Base-by-base conservation (phyloP, 2,329 filamentous ascomycete species). In the Colletotrichum destructivum region DNA sequence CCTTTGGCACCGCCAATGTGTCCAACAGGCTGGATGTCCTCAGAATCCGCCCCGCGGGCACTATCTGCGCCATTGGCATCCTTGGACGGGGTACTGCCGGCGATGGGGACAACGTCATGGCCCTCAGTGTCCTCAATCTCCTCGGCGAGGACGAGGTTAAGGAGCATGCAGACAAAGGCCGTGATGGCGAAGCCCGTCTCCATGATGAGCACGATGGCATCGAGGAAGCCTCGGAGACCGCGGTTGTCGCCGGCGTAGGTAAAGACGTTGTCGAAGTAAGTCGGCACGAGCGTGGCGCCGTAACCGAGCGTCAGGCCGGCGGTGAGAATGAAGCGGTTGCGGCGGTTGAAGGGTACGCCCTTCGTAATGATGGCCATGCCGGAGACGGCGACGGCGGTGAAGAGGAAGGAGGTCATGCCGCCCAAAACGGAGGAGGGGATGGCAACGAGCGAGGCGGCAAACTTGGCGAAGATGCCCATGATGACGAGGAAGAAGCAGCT, bases 381-480 rank as follows among this genome's bases (percentile, higher is more conserved):
- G 0, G 91, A 93, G 1, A 94, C 91, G 2, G 93, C 90, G 7
- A 96, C 94, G 4, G 92, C 89, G 71, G 87, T 88, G 83, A 95
- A 96, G 26, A 96, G 87, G 81, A 96, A 96, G 0, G 93, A 94
- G 0, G 94, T 92, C 91, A 93, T 93, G 59, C 91, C 70, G 47
- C 90, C 91, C 2, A 93, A 85, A 1, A 92, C 90, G 0, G 89
- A 79, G 2, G 86, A 82, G 0, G 94, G 94, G 74, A 96, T 96
- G 5, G 93, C 88, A 5, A 94, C 92, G 4, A 96, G 89, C 0
- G 93, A 88, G 1, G 94, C 94, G 0, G 93, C 93, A 75, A 96
- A 95, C 81, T 96, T 96, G 75, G 93, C 90, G 76, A 96, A 94
- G 72, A 96, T 84, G 18, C 94, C 94, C 90, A 95, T 94, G 75